Conservation (phyloP, 345 rosid species). For the Murraya paniculata region DNA sequence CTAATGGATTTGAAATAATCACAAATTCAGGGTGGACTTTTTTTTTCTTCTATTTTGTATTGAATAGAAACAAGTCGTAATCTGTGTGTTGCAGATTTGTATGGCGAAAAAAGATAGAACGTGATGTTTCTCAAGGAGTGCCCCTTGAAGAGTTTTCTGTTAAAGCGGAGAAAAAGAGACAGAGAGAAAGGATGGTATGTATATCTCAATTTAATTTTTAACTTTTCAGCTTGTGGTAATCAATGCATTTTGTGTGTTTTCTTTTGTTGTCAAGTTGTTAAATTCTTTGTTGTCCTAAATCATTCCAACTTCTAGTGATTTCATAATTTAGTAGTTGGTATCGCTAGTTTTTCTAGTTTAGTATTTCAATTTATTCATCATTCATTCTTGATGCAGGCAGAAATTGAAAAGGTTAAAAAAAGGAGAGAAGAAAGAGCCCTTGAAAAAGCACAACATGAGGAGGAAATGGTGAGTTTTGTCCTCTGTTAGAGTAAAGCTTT, state of each 20-base stretch:
- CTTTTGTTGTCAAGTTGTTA: background rate
- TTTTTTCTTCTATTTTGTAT: background rate
- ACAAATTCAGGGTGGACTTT: background rate
- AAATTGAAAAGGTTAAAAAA: conserved; percentile 92
- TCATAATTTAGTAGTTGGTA: background rate
- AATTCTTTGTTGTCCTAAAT: background rate
- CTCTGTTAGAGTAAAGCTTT: conserved; percentile 1
- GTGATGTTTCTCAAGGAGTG: conserved; percentile 69
- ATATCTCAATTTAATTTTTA: background rate
- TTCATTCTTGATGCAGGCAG: conserved; percentile 49
- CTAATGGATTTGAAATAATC: background rate
- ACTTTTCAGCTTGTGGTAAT: background rate
- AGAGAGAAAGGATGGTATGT: conserved; percentile 82
- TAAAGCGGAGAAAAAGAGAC: conserved; percentile 84
- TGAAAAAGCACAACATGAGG: conserved; percentile 91
- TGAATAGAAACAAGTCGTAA: background rate
- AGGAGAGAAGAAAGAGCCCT: conserved; percentile 95
- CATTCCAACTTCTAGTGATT: background rate
- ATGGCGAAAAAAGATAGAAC: conserved; percentile 92
- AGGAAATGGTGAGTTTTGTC: conserved; percentile 69
- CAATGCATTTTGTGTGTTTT: background rate
- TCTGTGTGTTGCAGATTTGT: conserved; percentile 60
- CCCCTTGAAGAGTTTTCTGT: conserved; percentile 61
- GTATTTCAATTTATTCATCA: background rate
- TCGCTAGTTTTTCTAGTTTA: background rate